A percentile compares a stretch with the other conserved stretches of the same genome.
Evolutionary conservation across 2,329 filamentous ascomycete species (phyloP).

Genomic region (Xylaria sp.): DNA sequence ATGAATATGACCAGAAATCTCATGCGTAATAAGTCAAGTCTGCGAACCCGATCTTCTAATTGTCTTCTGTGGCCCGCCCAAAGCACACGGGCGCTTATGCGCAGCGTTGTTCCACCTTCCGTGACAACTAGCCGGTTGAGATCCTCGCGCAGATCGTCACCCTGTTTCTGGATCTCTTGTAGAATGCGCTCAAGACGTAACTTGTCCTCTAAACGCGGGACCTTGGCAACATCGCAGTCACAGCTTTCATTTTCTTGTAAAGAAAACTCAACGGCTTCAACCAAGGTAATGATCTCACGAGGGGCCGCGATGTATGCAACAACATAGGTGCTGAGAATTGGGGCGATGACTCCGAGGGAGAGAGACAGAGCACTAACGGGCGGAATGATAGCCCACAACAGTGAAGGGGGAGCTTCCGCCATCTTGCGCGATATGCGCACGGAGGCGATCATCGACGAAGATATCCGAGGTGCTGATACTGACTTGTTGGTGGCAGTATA

Average conservation of each 20-base stretch:
- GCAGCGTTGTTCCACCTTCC: slow-evolving; percentile 42
- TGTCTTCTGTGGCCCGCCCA: slow-evolving; percentile 52
- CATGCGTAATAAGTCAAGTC: slow-evolving; percentile 58
- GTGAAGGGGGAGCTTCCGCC: slow-evolving; percentile 43
- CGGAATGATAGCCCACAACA: slow-evolving; percentile 54
- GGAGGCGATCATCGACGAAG: slow-evolving; percentile 22
- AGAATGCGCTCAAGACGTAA: slow-evolving; percentile 52
- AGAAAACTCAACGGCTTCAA: slow-evolving; percentile 58
- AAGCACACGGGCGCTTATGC: slow-evolving; percentile 46
- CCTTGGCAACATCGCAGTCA: slow-evolving; percentile 53
- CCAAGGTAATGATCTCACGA: slow-evolving; percentile 51
- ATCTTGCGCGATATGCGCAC: slow-evolving; percentile 32
- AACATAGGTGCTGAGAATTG: slow-evolving; percentile 48
- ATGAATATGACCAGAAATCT: slow-evolving; percentile 60
- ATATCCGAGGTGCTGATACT: slow-evolving; percentile 3
- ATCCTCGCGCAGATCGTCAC: slow-evolving; percentile 58
- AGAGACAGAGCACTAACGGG: slow-evolving; percentile 54
- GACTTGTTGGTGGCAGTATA: slow-evolving; percentile 10
- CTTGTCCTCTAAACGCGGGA: slow-evolving; percentile 58
- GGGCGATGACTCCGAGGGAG: slow-evolving; percentile 49
- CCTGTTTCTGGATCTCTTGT: slow-evolving; percentile 55
- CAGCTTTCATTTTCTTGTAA: slow-evolving; percentile 60
- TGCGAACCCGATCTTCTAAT: slow-evolving; percentile 53
- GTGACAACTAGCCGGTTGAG: slow-evolving; percentile 47
- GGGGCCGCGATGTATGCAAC: slow-evolving; percentile 54